Evolutionary conservation across 2,329 filamentous ascomycete species (phyloP).

Genomic region (Chaetomium globosum): DNA sequence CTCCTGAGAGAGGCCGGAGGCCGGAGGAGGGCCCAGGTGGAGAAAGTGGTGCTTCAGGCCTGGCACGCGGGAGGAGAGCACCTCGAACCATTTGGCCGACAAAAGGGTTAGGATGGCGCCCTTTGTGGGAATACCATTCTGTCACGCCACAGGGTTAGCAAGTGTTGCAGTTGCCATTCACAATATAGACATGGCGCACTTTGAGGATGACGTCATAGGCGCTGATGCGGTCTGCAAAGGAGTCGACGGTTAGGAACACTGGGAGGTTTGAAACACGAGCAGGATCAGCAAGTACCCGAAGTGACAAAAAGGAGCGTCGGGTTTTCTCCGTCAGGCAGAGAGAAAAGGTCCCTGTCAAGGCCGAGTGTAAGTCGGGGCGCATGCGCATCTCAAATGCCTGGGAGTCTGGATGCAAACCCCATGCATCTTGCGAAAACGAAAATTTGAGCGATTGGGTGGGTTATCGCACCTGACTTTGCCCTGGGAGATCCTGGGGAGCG

Average conservation of each 20-base stretch:
- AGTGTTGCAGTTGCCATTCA: not conserved
- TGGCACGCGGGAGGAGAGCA: conserved; percentile 50
- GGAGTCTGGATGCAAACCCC: not conserved
- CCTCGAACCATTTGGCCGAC: conserved; percentile 58
- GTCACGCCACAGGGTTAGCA: not conserved
- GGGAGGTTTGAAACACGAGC: not conserved
- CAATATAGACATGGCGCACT: not conserved
- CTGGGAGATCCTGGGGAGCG: conserved; percentile 23
- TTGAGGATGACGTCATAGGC: conserved; percentile 81
- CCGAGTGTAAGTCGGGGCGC: not conserved
- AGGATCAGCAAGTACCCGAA: conserved; percentile 13
- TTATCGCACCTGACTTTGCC: conserved; percentile 27
- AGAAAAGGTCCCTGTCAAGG: conserved; percentile 21
- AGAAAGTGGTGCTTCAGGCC: conserved; percentile 57
- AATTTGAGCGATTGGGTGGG: not conserved
- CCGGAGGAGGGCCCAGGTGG: conserved; percentile 47
- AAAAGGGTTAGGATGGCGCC: conserved; percentile 54
- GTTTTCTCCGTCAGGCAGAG: conserved; percentile 21
- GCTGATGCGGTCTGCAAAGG: conserved; percentile 66
- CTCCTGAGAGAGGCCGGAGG: conserved; percentile 40
- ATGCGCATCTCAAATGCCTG: not conserved
- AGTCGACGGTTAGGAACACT: not conserved
- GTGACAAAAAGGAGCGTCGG: conserved; percentile 29
- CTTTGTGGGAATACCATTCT: conserved; percentile 63
- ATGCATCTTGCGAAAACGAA: not conserved